These are phyloP conservation scores for Leptodermis oblonga DNA, from an alignment of 257 asterid species.

Conservation along the genomic window DNA sequence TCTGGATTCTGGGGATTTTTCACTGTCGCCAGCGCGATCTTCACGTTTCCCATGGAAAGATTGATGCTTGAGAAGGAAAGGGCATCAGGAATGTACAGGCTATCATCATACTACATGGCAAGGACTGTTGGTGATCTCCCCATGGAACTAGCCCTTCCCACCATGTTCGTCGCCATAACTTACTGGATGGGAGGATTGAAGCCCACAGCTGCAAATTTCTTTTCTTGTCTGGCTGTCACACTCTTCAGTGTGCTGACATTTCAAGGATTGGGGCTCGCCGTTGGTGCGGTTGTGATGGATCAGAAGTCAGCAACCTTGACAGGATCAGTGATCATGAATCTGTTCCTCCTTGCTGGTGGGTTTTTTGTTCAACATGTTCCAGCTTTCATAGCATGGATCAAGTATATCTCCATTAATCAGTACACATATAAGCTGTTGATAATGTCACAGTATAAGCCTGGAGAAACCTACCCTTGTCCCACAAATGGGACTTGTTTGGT, in stretches of 20 bases:
- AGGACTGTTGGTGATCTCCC: constrained; percentile 69
- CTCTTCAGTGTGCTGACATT: constrained; percentile 46
- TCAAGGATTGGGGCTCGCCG: constrained; percentile 74
- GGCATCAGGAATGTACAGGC: constrained; percentile 77
- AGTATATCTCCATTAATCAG: constrained; percentile 55
- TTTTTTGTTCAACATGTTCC: constrained; percentile 67
- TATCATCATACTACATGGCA: constrained; percentile 80
- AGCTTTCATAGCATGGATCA: constrained; percentile 53
- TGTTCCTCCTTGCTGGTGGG: constrained; percentile 61
- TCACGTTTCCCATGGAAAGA: constrained; percentile 71
- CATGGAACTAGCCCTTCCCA: constrained; percentile 79
- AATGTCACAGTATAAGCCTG: constrained; percentile 40
- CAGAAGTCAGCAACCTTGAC: constrained; percentile 47
- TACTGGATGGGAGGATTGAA: constrained; percentile 83
- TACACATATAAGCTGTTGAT: constrained; percentile 57
- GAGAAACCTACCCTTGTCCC: constrained; percentile 46
- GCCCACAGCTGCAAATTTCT: constrained; percentile 32
- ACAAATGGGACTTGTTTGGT: constrained; percentile 34
- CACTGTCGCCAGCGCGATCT: constrained; percentile 70
- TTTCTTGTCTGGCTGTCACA: constrained; percentile 41
- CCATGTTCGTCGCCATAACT: constrained; percentile 43
- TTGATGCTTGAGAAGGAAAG: constrained; percentile 67
- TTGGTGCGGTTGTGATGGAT: constrained; percentile 72
- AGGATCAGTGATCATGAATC: constrained; percentile 59
- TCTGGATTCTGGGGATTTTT: constrained; percentile 82